These are phyloP conservation scores for Fusarium protoensiforme DNA, from an alignment of 2,329 filamentous ascomycete species.

Conservation along the genomic window DNA sequence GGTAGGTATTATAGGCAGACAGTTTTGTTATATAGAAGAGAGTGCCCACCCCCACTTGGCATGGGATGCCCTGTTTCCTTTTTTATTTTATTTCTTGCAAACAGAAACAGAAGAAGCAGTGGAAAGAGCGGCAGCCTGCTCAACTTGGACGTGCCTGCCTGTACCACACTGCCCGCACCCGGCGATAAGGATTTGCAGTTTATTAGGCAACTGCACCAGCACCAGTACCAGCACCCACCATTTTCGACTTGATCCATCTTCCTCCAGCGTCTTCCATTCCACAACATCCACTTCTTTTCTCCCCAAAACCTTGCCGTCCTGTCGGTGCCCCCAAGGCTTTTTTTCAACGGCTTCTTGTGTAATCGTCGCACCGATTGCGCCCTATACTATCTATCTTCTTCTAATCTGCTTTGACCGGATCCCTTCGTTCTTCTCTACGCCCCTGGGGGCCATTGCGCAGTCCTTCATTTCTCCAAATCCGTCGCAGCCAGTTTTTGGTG, in stretches of 20 bases:
- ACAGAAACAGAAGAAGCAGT: not conserved
- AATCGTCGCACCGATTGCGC: not conserved
- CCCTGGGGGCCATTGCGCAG: conserved; percentile 13
- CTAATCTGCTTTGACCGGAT: not conserved
- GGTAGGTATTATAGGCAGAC: not conserved
- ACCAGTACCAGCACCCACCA: not conserved
- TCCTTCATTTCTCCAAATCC: conserved; percentile 21
- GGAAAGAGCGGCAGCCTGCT: conserved; percentile 24
- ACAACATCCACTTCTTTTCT: conserved; percentile 14
- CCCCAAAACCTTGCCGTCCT: conserved; percentile 1
- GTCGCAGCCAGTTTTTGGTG: conserved; percentile 8
- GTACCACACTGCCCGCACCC: not conserved
- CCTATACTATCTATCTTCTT: not conserved
- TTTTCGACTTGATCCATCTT: conserved; percentile 9
- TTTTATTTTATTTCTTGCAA: conserved; percentile 16
- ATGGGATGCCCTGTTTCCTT: conserved; percentile 9
- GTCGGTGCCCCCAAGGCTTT: conserved; percentile 18
- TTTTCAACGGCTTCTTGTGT: conserved; percentile 11
- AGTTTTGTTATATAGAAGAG: not conserved
- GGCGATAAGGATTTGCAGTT: conserved; percentile 32
- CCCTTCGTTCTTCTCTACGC: not conserved
- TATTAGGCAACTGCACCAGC: conserved; percentile 13
- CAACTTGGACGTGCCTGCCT: not conserved
- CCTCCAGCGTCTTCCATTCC: conserved; percentile 17
- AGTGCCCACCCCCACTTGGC: not conserved